Evolutionary conservation across 169 alveolate genomes (phyloP).

Genomic region (Plasmodium sp.): DNA sequence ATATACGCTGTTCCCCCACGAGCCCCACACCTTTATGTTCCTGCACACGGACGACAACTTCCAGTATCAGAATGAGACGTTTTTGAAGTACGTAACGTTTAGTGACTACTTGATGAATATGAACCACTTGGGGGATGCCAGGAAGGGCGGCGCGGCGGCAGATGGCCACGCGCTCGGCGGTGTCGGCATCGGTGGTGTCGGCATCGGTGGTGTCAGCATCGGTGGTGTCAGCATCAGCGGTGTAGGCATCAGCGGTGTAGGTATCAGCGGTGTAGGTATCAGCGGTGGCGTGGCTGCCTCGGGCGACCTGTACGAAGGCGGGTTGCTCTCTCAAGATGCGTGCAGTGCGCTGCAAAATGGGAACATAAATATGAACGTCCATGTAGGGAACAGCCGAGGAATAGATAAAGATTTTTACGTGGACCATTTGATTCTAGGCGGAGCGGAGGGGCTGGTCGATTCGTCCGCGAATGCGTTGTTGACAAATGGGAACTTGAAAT

Average conservation of each 20-base stretch:
- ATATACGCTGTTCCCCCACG: conserved; percentile 51
- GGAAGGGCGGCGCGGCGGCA: not conserved
- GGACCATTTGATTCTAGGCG: conserved; percentile 44
- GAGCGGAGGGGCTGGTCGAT: not conserved
- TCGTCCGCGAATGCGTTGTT: not conserved
- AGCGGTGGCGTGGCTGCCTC: not conserved
- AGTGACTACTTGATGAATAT: conserved; percentile 25
- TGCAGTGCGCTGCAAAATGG: not conserved
- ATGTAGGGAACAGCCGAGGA: not conserved
- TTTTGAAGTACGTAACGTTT: conserved; percentile 26
- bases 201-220: too few species aligned
- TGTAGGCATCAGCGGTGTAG: not conserved
- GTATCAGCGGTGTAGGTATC: not conserved
- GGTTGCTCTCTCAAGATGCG: not conserved
- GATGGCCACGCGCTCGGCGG: not conserved
- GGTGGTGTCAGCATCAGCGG: too few species aligned
- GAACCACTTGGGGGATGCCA: not conserved
- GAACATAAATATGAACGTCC: not conserved
- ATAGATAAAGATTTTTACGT: conserved; percentile 54
- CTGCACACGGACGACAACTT: conserved; percentile 32
- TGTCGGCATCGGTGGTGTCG: not conserved
- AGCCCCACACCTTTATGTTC: conserved; percentile 53
- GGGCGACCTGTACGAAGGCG: not conserved
- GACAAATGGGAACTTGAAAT: conserved; percentile 22
- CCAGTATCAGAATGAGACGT: conserved; percentile 55